Base-by-base conservation (phyloP, 805 yeast genomes). In the Jamesozyma jinghongensis region DNA sequence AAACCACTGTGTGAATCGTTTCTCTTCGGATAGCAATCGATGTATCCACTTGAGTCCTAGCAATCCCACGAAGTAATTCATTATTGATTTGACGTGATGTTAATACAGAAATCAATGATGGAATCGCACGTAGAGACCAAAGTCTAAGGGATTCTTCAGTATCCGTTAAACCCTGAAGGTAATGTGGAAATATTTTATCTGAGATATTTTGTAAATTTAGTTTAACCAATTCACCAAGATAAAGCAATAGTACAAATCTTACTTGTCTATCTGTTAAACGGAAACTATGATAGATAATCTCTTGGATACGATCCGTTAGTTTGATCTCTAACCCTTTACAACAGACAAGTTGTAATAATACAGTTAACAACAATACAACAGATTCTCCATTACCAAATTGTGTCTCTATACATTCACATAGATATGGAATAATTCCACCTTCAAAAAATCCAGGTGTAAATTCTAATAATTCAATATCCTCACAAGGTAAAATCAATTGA, bases 141-240 rank as follows among this genome's bases (percentile, higher is more conserved):
- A 83, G 83, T 47, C 97, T 68, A 32, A 90, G 76, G n/a, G 80
- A 71, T 3, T 79, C 73, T 56, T 85, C 88, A 1, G 92, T 76
- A 57, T 90, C 98, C 27, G 79, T 75, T 52, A 90, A 82, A 0
- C 98, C 97, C 14, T 81, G 77, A n/a, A 80, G 63, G 51, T 84
- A 68, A 36, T 72, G 71, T 8, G 75, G 74, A 58, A 84, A 85
- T 1, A 92, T 70, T 48, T 74, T 77, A 48, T 73, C 78, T n/a
- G n/a, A n/a, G n/a, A n/a, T n/a, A n/a, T n/a, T n/a, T n/a, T n/a
- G n/a, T n/a, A n/a, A n/a, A 47, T 81, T 81, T 3, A 88, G 73
- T 25, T 81, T 85, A 34, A 45, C 14, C 86, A 57, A 29, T 60
- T 59, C 1, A 65, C 66, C 20, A 77, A 66, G 44, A 74, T 76